These are phyloP conservation scores for Axilococcus clingmanii DNA, from an alignment of 139 green algal genomes.

Conservation along the genomic window DNA sequence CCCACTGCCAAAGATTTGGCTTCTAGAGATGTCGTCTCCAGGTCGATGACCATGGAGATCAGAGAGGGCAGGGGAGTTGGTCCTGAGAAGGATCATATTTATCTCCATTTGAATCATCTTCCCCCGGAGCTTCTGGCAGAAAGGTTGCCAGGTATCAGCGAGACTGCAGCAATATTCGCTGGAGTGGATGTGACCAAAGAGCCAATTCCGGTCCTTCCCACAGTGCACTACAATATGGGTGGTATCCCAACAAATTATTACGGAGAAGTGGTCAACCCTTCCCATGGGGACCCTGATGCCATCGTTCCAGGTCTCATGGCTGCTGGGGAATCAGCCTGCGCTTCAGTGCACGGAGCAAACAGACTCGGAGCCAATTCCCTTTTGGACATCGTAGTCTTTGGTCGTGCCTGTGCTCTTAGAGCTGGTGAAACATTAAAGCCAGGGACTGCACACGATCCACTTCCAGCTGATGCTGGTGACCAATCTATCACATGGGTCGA, in stretches of 20 bases:
- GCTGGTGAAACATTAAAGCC: constrained; percentile 71
- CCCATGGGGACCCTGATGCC: constrained; percentile 56
- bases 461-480: constrained; percentile 66
- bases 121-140: constrained; percentile 93
- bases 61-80: constrained; percentile 64
- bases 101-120: constrained; percentile 98
- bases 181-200: constrained; percentile 51
- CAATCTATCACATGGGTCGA: constrained; percentile 74
- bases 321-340: constrained; percentile 85
- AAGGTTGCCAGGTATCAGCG: constrained; percentile 90
- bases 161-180: constrained; percentile 98
- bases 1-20: constrained; percentile 97
- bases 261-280: constrained; percentile 50
- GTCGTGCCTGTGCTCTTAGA: constrained; percentile 81
- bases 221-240: constrained; percentile 99
- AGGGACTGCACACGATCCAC: constrained; percentile 55
- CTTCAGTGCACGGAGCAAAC: constrained; percentile 96
- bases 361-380: constrained; percentile 96
- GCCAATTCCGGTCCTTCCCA: constrained; percentile 81
- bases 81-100: constrained; percentile 89
- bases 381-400: constrained; percentile 99
- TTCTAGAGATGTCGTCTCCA: constrained; percentile 91
- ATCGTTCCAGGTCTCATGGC: constrained; percentile 91
- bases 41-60: constrained; percentile 94
- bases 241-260: constrained; percentile 95